Evolutionary conservation across 768 basidiomycete species (phyloP), one percentile per base, ranked within the genome.

Genomic region (Glaciozyma martinii): DNA sequence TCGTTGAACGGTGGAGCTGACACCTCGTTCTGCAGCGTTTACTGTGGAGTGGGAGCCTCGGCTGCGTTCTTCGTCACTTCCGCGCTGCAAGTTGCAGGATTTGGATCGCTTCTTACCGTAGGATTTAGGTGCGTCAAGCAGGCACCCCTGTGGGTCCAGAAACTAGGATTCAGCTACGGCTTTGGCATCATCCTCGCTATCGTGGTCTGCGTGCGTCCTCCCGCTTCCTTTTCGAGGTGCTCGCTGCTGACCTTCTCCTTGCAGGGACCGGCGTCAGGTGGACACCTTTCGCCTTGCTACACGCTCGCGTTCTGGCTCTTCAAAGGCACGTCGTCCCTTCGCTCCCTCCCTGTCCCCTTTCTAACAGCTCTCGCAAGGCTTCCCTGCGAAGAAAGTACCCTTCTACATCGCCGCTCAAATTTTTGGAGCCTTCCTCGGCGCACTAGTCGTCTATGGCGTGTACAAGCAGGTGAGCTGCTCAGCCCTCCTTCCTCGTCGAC

Each of bases 371-470:
- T 83, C n/a, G n/a, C n/a, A 88, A 67, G 81, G 80, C 54, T 89
- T 90, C 76, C 87, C 89, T 0, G 86, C 86, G 85, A 81, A 80
- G 69, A 90, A 90, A 74, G 89, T 89, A 0, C 89, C 89, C 0
- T 86, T 85, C 75, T 87, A 86, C 71, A 84, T 87, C 64, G 49
- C 81, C 18, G 81, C 85, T 0, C 87, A 89, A 72, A 79, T 86
- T 66, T 66, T 86, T 6, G 87, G 86, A 7, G 83, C 80, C 18
- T 86, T 84, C 67, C 74, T 87, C 66, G 86, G 84, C 0, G 82
- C 81, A 61, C 76, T 85, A 46, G 64, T 84, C 54, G 74, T 85
- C 57, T 87, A 87, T 72, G 78, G 79, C 8, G 84, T 87, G 69
- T 88, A 84, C 78, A 81, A 81, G 66, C 77, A 80, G 53, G 32